A percentile compares a stretch with the other conserved stretches of the same genome.
Conservation (phyloP, 108 stramenopile genomes). For the Nannochloropsis salina region DNA sequence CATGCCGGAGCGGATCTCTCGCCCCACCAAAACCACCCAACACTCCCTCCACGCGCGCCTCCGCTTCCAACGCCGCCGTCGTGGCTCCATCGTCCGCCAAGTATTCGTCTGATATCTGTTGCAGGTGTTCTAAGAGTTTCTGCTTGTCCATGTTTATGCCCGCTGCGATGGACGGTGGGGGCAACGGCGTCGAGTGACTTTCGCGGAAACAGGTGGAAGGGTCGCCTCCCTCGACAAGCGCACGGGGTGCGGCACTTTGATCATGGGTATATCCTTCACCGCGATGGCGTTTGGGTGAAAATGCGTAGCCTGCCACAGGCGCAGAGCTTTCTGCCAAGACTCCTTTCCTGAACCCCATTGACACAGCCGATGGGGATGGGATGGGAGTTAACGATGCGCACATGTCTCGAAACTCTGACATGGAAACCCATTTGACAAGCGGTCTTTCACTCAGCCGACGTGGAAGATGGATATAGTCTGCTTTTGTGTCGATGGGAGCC, state of each 20-base stretch:
- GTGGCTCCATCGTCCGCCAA: not conserved
- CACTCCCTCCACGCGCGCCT: conserved; percentile 4
- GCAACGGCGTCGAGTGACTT: not conserved
- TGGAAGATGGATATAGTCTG: not conserved
- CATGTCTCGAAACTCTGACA: not conserved
- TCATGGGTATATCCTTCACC: not conserved
- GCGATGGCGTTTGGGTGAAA: not conserved
- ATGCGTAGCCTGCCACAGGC: not conserved
- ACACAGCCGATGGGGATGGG: not conserved
- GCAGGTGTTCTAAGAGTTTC: not conserved
- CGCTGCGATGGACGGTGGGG: not conserved
- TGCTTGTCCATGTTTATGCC: conserved; percentile 2
- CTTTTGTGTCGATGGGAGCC: not conserved
- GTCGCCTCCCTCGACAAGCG: no score
- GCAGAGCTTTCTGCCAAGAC: not conserved
- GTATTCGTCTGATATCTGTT: not conserved
- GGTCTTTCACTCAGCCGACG: not conserved
- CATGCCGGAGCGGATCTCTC: not conserved
- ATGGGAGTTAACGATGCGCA: not conserved
- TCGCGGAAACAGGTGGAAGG: no score
- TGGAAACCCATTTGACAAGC: not conserved
- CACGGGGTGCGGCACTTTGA: no score
- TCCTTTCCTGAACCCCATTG: not conserved
- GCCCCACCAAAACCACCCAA: not conserved
- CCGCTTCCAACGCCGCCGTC: not conserved